These are phyloP conservation scores for Colletotrichum sublineola DNA, from an alignment of 2,329 filamentous ascomycete species.

Conservation along the genomic window DNA sequence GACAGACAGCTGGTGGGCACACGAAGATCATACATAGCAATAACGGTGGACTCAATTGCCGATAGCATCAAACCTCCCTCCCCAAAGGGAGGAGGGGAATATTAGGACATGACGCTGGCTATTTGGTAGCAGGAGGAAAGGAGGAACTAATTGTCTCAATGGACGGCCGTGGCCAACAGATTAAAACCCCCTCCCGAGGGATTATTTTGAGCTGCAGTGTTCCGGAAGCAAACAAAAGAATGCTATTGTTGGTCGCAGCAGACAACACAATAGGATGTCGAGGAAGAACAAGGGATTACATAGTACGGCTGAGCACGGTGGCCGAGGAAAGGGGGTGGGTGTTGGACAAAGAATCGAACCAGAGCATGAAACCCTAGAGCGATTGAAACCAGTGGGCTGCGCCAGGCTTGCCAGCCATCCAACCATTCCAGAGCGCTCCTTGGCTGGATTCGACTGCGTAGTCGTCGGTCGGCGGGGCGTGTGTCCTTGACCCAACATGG, in stretches of 20 bases:
- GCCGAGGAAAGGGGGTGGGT: conserved; percentile 6
- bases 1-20: not conserved
- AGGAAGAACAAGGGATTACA: conserved; percentile 14
- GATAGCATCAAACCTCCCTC: not conserved
- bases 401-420: conserved; percentile 27
- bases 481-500: conserved; percentile 16
- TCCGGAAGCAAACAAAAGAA: conserved; percentile 25
- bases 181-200: not conserved
- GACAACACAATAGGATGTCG: conserved; percentile 9
- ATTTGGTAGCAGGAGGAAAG: not conserved
- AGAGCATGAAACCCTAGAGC: conserved; percentile 39
- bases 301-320: conserved; percentile 29
- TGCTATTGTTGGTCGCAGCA: conserved; percentile 15
- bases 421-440: conserved; percentile 20
- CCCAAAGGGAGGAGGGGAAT: not conserved
- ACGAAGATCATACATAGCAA: not conserved
- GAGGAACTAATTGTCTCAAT: not conserved
- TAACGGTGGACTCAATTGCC: not conserved
- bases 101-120: not conserved
- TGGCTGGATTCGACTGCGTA: not conserved
- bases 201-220: not conserved
- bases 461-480: not conserved
- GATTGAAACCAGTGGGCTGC: conserved; percentile 39
- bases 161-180: conserved; percentile 6
- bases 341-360: conserved; percentile 19